Evolutionary conservation across 2,329 filamentous ascomycete genomes (phyloP), one percentile per base, ranked within the genome.

Genomic region (Lizonia empirigonia): DNA sequence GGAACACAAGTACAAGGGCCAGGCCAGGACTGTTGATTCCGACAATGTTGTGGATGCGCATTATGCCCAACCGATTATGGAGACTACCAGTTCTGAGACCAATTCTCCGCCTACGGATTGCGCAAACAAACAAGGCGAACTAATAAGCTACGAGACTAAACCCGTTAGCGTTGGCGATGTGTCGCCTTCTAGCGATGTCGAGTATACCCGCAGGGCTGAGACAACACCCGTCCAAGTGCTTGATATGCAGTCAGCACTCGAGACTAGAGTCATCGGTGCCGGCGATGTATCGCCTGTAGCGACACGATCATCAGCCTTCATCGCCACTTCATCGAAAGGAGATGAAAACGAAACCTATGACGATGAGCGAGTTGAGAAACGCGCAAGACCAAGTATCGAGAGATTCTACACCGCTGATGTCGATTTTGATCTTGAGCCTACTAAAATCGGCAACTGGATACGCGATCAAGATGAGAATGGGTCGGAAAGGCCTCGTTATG

Each of bases 271-370:
- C 9, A 59, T 66, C 16, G 65, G 60, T 23, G 50, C 54, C 16
- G 62, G 61, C 20, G 64, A 69, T 34, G 58, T 67, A 7, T 67
- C 66, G 39, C 64, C 64, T 19, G 52, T 64, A 5, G 68, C 67
- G 15, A 55, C 38, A 20, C 23, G 37, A 16, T 62, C 57, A 15
- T 38, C 33, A 3, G 15, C 38, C 12, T 13, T 24, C 20, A 4
- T 42, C 15, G 36, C 37, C 15, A 7, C 36, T 18, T 18, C 29
- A 3, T 40, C 30, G 5, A 29, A 16, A 19, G 35, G 24, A 9
- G 4, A 19, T 12, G 10, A 36, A 9, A 19, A 33, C 32, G 9
- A 22, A 1, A 13, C 9, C 13, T 15, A 20, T 7, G 16, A 20
- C 15, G 32, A 27, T n/a, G 5, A 26, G 1, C 6, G 5, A n/a